Evolutionary conservation across 176 grass and related monocot species (phyloP), one percentile per base, ranked within the genome.

Genomic region (Eragrostis nindensis): DNA sequence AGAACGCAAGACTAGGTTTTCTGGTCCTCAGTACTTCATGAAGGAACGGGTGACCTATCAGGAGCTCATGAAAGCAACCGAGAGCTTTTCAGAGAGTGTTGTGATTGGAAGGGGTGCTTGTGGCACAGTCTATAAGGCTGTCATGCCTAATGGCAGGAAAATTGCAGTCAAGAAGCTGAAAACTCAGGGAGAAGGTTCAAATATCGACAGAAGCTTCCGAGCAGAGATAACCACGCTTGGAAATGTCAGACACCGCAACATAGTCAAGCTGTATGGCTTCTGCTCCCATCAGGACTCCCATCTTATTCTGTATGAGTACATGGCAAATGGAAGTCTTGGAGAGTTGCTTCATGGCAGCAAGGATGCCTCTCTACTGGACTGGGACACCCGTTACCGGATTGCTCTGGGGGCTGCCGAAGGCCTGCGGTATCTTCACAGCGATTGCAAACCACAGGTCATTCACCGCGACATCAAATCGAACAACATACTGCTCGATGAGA

Each of bases 391-490:
- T 11, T 99, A 99, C 70, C 69, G 73, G 52, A 90, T 99, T 48
- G 92, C 92, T 69, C 57, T 99, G 0, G 96, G 96, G 8, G 84
- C 93, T 46, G 96, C 96, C 15, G 96, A 99, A 79, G 96, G 96
- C 13, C 75, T 99, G 83, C 74, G 89, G 40, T 99, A 99, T 77
- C 89, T 95, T 80, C 96, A 99, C 59, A 89, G 73, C 0, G 93
- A 99, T 80, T 99, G 96, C 81, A 99, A 93, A 45, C 96, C 96
- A 6, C 88, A 82, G 69, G 87, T 95, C 21, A 83, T 99, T 88
- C 97, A 99, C 67, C 93, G 97, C 48, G 97, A 99, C 84, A 99
- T 99, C 52, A 99, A 99, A 75, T 99, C 97, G 4, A 99, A 99
- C 56, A 99, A 99, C 30, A 96, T 99, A 75, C 80, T 99, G 30